Base-by-base conservation (phyloP, 345 rosid species). In the Euphorbia pulcherrima region DNA sequence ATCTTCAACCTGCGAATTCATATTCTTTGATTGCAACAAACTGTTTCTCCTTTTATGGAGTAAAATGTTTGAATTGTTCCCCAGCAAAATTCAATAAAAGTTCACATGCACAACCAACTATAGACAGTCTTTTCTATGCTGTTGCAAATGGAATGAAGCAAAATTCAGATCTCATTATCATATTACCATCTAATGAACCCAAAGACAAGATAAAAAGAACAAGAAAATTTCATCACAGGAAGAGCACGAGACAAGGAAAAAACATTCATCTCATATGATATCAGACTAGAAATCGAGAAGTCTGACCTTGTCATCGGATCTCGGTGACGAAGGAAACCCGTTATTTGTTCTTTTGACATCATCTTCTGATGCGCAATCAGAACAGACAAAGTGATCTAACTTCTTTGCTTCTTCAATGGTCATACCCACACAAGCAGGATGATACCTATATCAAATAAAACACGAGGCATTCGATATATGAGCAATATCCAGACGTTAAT, bases 381-480 rank as follows among this genome's bases (percentile, higher is more conserved):
- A 71, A 67, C 98, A 92, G 5, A 74, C 81, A 67, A 87, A 92
- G 75, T 86, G 96, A 1, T 88, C 96, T 23, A 88, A 72, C 82
- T 81, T 86, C 78, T 88, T 88, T 10, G 96, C 88, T 74, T 84
- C 91, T 74, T 88, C 93, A 74, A 84, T 84, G 3, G 89, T 86
- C 96, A 87, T 84, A 72, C 86, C 89, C 59, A 86, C 90, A 78
- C 97, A 92, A 18, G 88, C 88, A 60, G 98, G 97, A 77, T 92
- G 97, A 75, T 86, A 90, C 96, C 98, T 92, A 68, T 60, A 75
- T 41, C 51, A 35, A 68, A 35, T 57, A 77, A 26, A 57, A 46
- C n/a, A 28, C 52, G 20, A 48, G 11, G 21, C 18, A 66, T 29
- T 33, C 63, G 24, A 47, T 28, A 29, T 17, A 57, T 21, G 26